Percentiles rank a stretch among this genome's conserved stretches.
These are phyloP conservation scores for baker's yeast (Saccharomyces cerevisiae) DNA, from an alignment of 805 yeast genomes.

Conservation along the genomic window DNA sequence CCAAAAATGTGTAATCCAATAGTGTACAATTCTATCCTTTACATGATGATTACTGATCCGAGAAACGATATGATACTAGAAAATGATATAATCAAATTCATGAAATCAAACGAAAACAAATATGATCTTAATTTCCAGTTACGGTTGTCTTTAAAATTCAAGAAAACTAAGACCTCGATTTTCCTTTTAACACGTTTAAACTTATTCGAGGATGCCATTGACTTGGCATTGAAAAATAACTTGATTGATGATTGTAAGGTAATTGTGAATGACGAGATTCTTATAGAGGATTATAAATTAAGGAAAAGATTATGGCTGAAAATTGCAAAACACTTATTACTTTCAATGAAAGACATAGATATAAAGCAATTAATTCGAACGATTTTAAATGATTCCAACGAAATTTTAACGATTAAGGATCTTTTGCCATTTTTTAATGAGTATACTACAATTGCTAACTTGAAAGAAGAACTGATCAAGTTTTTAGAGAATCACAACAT, in stretches of 20 bases:
- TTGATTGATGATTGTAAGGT: slow-evolving; percentile 21
- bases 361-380: slow-evolving; percentile 29
- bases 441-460: slow-evolving; percentile 67
- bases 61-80: slow-evolving; percentile 14
- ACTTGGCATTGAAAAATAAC: slow-evolving; percentile 59
- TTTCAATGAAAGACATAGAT: slow-evolving; percentile 17
- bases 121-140: slow-evolving; percentile 65
- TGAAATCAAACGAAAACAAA: slow-evolving; percentile 36
- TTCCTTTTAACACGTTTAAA: slow-evolving; percentile 60
- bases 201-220: slow-evolving; percentile 73
- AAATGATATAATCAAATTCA: slow-evolving; percentile 35
- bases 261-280: slow-evolving; percentile 29
- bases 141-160: slow-evolving; percentile 56
- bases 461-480: slow-evolving; percentile 73
- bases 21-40: slow-evolving; percentile 63
- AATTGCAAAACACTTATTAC: slow-evolving; percentile 36
- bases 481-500: slow-evolving; percentile 69
- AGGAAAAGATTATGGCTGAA: slow-evolving; percentile 69
- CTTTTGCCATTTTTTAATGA: slow-evolving; percentile 79
- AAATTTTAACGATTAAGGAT: slow-evolving; percentile 63
- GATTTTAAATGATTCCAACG: slow-evolving; percentile 38
- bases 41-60: slow-evolving; percentile 48
- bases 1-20: slow-evolving; percentile 32
- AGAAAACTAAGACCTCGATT: slow-evolving; percentile 58
- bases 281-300: slow-evolving; percentile 36